Base-by-base conservation (phyloP, 2,329 filamentous ascomycete genomes). In the Colletotrichum limetticola region DNA sequence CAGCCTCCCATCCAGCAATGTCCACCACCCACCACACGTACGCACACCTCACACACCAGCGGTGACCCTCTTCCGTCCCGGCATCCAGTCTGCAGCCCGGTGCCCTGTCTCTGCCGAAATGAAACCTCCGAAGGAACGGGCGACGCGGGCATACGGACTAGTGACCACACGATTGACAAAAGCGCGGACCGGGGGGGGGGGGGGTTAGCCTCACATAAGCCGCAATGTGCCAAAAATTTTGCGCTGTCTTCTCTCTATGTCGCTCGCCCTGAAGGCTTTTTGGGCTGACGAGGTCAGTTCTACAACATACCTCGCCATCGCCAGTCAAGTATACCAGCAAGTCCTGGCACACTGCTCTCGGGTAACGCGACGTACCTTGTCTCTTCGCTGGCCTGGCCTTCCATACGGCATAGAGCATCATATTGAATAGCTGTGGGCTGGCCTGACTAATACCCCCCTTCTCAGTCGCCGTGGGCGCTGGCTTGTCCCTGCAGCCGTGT, bases 91-190 rank as follows among this genome's bases (percentile, higher is more conserved):
- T 66, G 71, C 71, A 70, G 55, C 66, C 14, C 60, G 66, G 60
- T 70, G 66, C 66, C 60, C 70, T 72, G 49, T 60, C 66, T 70
- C 60, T 73, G 56, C 71, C 71, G 71, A 71, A 66, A 55, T 73
- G 71, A 73, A 73, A 70, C 71, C 71, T 73, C 71, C 71, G 71
- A 73, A 26, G 71, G 66, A 26, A 56, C 61, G 67, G 66, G 24
- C 24, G 56, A 56, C 42, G 26, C 35, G 57, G 61, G 49, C 71
- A 55, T 37, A 22, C 52, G 24, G 22, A n/a, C 52, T 26, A 55
- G 12, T 55, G 28, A 49, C 19, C 6, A 30, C 12, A 49, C 46
- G 49, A 53, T n/a, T 55, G 19, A 37, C 46, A 53, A 37, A 55
- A 26, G 26, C 46, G 46, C 26, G 22, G 46, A 24, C 24, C 30